Percentiles rank a stretch among this genome's conserved stretches.
Conservation (phyloP, 805 yeast genomes). For the Candida adriatica region DNA sequence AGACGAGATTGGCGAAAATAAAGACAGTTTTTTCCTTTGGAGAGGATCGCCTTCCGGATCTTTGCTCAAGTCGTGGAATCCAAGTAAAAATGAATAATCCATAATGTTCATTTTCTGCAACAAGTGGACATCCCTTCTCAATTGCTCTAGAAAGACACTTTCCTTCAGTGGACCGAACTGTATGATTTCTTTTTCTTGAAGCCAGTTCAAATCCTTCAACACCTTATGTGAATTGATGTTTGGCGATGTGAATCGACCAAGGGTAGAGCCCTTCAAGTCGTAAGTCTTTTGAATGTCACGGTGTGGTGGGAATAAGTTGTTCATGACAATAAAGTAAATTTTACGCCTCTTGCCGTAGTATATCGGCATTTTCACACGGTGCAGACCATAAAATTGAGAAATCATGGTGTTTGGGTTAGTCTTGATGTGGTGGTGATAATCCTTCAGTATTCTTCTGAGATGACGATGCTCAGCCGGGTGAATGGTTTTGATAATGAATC, state of each 20-base stretch:
- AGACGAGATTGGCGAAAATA: slow-evolving; percentile 24
- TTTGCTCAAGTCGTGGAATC: slow-evolving; percentile 69
- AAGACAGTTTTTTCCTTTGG: slow-evolving; percentile 32
- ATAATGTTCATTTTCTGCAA: slow-evolving; percentile 74
- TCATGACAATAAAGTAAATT: slow-evolving; percentile 93
- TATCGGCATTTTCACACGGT: slow-evolving; percentile 84
- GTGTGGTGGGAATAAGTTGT: slow-evolving; percentile 92
- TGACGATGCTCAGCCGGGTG: slow-evolving; percentile 90
- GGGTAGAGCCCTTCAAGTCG: slow-evolving; percentile 89
- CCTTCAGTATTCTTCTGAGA: slow-evolving; percentile 61
- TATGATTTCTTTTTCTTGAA: slow-evolving; percentile 58
- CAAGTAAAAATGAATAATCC: slow-evolving; percentile 91
- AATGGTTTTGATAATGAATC: slow-evolving; percentile 92
- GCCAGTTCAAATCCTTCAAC: slow-evolving; percentile 85
- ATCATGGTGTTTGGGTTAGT: slow-evolving; percentile 81
- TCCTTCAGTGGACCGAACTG: slow-evolving; percentile 69
- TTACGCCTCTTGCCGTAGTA: slow-evolving; percentile 43
- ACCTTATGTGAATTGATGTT: slow-evolving; percentile 37
- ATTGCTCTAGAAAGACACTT: slow-evolving; percentile 55
- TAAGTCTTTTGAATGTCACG: slow-evolving; percentile 77
- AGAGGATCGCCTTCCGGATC: slow-evolving; percentile 37
- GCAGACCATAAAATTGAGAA: slow-evolving; percentile 95
- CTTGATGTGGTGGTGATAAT: slow-evolving; percentile 75
- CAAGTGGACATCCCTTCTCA: slow-evolving; percentile 67
- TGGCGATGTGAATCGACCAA: slow-evolving; percentile 60